Evolutionary conservation across 768 basidiomycete species (phyloP).

Genomic region (Auriscalpium vulgare): DNA sequence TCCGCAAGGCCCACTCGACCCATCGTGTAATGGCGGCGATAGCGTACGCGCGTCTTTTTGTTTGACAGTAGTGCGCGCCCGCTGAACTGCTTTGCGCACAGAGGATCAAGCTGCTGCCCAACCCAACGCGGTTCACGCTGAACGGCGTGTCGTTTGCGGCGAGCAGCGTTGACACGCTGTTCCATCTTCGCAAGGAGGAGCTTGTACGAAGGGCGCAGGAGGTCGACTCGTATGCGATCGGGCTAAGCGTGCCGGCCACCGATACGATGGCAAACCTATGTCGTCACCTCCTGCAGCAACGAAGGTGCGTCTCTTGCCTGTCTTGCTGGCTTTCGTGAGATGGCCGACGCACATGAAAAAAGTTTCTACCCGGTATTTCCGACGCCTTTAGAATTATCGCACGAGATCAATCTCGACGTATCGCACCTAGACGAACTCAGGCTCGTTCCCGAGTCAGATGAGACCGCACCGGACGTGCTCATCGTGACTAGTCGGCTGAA

Average conservation of each 20-base stretch:
- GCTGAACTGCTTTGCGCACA: slow-evolving; percentile 23
- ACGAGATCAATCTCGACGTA: slow-evolving; percentile 86
- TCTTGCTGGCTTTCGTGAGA: neutral
- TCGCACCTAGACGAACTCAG: slow-evolving; percentile 57
- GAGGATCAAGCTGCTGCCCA: slow-evolving; percentile 77
- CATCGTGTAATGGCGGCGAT: slow-evolving; percentile 33
- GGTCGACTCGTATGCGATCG: slow-evolving; percentile 35
- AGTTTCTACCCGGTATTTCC: slow-evolving; percentile 98
- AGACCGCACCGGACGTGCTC: slow-evolving; percentile 71
- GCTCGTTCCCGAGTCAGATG: slow-evolving; percentile 26
- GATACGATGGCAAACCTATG: slow-evolving; percentile 78
- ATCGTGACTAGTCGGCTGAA: slow-evolving; percentile 84
- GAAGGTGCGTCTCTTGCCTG: slow-evolving; percentile 46
- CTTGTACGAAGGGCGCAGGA: slow-evolving; percentile 61
- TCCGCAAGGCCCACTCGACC: slow-evolving; percentile 66
- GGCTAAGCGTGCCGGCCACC: slow-evolving; percentile 35
- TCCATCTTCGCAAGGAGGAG: slow-evolving; percentile 85
- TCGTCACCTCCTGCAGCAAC: slow-evolving; percentile 77
- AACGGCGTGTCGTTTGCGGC: slow-evolving; percentile 76
- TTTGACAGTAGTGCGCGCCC: neutral
- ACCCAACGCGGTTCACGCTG: slow-evolving; percentile 79
- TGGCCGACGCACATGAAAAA: slow-evolving; percentile 4
- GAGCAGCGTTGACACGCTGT: slow-evolving; percentile 81
- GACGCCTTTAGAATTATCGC: slow-evolving; percentile 59
- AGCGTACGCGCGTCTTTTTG: slow-evolving; percentile 33